These are phyloP conservation scores for Passiflora organensis DNA, from an alignment of 345 rosid genomes.

Conservation along the genomic window DNA sequence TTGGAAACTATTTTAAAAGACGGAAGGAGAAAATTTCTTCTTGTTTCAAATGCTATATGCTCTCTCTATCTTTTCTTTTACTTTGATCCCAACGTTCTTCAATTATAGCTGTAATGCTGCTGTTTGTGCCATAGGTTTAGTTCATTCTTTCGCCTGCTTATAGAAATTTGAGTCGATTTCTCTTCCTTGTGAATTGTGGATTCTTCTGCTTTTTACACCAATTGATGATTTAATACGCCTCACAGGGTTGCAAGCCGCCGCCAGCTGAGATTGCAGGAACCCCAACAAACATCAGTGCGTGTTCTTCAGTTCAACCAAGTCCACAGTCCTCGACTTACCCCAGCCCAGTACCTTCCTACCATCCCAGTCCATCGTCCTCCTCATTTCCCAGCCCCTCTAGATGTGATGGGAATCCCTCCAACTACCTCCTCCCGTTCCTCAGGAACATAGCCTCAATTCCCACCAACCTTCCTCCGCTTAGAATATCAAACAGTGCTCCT, in stretches of 20 bases:
- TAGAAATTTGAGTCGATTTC: slow-evolving; percentile 9
- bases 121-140: too few relatives aligned
- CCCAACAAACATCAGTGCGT: slow-evolving; percentile 50
- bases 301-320: slow-evolving; percentile 74
- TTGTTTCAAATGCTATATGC: too few relatives aligned
- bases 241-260: slow-evolving; percentile 79
- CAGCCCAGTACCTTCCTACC: slow-evolving; percentile 90
- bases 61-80: too few relatives aligned
- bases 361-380: slow-evolving; percentile 81
- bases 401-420: slow-evolving; percentile 50
- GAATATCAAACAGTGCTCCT: slow-evolving; percentile 94
- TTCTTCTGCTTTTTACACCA: too few relatives aligned
- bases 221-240: too few relatives aligned
- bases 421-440: slow-evolving; percentile 57
- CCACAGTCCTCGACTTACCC: slow-evolving; percentile 84
- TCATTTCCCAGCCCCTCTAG: slow-evolving; percentile 85
- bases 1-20: too few relatives aligned
- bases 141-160: too few relatives aligned
- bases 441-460: slow-evolving; percentile 56
- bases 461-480: slow-evolving; percentile 87
- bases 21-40: too few relatives aligned
- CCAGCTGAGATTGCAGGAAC: slow-evolving; percentile 52
- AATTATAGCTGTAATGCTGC: too few relatives aligned
- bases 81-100: too few relatives aligned
- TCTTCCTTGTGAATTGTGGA: too few relatives aligned